Base-by-base conservation (phyloP, 2,329 filamentous ascomycete genomes). In the Nemania sp. region DNA sequence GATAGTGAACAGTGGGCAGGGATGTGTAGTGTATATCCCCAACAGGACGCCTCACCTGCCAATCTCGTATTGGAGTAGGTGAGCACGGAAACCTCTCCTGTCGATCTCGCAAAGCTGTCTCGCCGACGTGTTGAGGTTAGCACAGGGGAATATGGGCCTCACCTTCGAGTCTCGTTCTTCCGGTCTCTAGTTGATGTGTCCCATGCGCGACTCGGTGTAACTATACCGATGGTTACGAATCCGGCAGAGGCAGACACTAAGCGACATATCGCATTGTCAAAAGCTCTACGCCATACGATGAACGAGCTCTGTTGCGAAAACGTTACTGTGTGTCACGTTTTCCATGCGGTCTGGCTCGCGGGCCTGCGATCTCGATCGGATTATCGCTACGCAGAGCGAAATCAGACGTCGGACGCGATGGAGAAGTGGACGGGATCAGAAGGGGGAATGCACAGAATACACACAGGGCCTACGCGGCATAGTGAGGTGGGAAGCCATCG, bases 11-110 rank as follows among this genome's bases (percentile, higher is more conserved):
- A 29, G 25, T 29, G 7, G 25, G 25, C n/a, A n/a, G n/a, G n/a
- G n/a, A n/a, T n/a, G n/a, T 29, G 7, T 29, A 29, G n/a, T 29
- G 25, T 29, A 29, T 29, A 29, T 29, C 25, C 7, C 4, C 25
- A 29, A 29, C 7, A 29, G 7, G 25, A 4, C 25, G 7, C 4
- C 25, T 29, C 25, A 53, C 39, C 39, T 53, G 50, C 50, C 39
- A 18, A 53, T 53, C n/a, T 34, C 25, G 50, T 53, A 21, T 43
- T 53, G 42, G 50, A 53, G 21, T 20, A 32, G 15, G 39, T 17
- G 29, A 20, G 15, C 17, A 20, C 17, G 17, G 4, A n/a, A n/a
- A 5, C 4, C 4, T n/a, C 15, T 39, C 11, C 35, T n/a, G 35
- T n/a, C 35, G 35, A 5, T 39, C 10, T 39, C 11, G 35, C 10